phyloP scores from a whole-genome alignment of 345 rosid genomes.

The Murraya koenigii region DNA sequence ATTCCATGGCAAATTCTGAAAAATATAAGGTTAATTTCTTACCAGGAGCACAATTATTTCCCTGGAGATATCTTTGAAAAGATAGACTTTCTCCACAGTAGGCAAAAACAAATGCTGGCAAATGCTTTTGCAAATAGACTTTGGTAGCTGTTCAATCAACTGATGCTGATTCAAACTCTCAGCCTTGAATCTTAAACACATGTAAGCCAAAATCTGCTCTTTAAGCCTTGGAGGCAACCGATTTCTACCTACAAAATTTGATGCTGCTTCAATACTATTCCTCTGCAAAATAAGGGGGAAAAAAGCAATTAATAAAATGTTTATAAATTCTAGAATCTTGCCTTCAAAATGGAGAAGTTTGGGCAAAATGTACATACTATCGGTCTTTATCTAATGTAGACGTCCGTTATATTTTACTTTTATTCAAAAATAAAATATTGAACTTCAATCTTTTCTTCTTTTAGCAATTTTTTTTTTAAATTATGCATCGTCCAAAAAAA shows the following conservation, averaged over 20 bases:
- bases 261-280: constrained; percentile 81
- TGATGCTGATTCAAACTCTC: constrained; percentile 89
- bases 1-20: neutral
- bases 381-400: too few species aligned
- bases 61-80: constrained; percentile 62
- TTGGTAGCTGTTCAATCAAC: constrained; percentile 83
- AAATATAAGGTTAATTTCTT: neutral
- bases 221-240: constrained; percentile 67
- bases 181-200: constrained; percentile 89
- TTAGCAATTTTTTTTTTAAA: too few species aligned
- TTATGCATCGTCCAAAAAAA: too few species aligned
- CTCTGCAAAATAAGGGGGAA: constrained; percentile 46
- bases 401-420: too few species aligned
- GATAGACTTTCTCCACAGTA: constrained; percentile 66
- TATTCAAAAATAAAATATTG: too few species aligned
- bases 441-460: too few species aligned
- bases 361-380: neutral
- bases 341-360: neutral
- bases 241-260: constrained; percentile 74
- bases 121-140: constrained; percentile 81
- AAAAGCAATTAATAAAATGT: neutral
- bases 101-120: constrained; percentile 83
- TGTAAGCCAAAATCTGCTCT: constrained; percentile 83
- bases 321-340: neutral
- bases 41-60: constrained; percentile 70